Conservation (phyloP, 169 alveolate species). For the Theileria luwenshuni region DNA sequence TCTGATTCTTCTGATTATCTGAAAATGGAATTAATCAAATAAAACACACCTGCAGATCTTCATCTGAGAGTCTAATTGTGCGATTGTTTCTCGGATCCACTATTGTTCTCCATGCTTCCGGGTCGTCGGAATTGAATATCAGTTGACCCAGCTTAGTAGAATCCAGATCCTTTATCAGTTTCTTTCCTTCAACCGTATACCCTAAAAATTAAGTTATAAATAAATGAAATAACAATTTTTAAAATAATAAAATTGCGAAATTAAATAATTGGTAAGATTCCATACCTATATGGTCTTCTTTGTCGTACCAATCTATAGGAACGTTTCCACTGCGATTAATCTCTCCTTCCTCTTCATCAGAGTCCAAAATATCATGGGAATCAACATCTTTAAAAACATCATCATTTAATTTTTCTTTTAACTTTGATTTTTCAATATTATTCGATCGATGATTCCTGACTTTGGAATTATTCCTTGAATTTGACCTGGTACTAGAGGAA, state of each 20-base stretch:
- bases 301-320: constrained; percentile 60
- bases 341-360: constrained; percentile 65
- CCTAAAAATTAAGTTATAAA: constrained; percentile 19
- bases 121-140: constrained; percentile 60
- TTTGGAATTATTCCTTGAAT: constrained; percentile 30
- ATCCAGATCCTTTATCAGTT: constrained; percentile 59
- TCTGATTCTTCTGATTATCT: constrained; percentile 61
- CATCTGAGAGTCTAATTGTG: constrained; percentile 57
- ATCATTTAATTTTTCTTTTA: constrained; percentile 22
- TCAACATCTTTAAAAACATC: neutral
- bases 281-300: constrained; percentile 64
- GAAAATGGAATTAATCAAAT: neutral
- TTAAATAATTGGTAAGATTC: neutral
- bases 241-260: no score
- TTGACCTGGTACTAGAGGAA: constrained; percentile 41
- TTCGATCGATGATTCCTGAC: neutral
- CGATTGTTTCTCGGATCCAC: constrained; percentile 55
- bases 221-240: neutral
- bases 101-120: constrained; percentile 67
- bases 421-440: neutral
- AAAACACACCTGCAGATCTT: constrained; percentile 40
- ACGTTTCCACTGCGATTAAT: constrained; percentile 60
- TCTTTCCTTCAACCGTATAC: constrained; percentile 61
- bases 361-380: constrained; percentile 46
- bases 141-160: constrained; percentile 60